phyloP scores from a whole-genome alignment of 192 early-diverging fungal species.

The Podila clonocystis region DNA sequence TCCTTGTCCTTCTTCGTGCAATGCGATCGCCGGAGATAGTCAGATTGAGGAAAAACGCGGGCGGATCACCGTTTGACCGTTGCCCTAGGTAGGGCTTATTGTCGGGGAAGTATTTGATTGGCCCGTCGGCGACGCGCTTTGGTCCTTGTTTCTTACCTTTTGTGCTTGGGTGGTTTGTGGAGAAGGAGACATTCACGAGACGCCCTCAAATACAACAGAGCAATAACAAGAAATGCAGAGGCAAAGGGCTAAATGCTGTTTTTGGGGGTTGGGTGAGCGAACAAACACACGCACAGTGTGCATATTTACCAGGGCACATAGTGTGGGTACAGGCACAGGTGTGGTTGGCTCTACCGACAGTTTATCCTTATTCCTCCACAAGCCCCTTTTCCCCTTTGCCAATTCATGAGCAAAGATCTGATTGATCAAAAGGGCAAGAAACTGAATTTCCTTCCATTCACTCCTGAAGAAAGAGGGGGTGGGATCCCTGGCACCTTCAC shows the following conservation, averaged over 20 bases:
- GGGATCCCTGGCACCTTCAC: too few relatives aligned
- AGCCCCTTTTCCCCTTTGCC: slow-evolving; percentile 1
- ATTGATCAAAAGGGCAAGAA: neutral
- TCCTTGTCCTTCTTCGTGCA: too few relatives aligned
- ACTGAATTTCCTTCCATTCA: too few relatives aligned
- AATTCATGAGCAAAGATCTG: neutral
- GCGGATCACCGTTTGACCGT: neutral
- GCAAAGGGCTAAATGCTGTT: neutral
- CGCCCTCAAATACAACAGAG: too few relatives aligned
- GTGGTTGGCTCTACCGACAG: slow-evolving; percentile 4
- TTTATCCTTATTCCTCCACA: slow-evolving; percentile 16
- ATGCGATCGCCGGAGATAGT: neutral
- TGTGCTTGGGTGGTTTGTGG: slow-evolving; percentile 12
- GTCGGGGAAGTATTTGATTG: slow-evolving; percentile 6
- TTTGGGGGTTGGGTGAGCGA: slow-evolving; percentile 4
- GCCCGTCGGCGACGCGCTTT: slow-evolving; percentile 4
- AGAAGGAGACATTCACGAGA: slow-evolving; percentile 1
- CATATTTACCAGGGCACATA: too few relatives aligned
- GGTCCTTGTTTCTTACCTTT: neutral
- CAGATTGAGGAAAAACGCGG: neutral
- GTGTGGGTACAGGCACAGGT: too few relatives aligned
- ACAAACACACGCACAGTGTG: slow-evolving; percentile 8
- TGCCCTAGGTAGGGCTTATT: neutral
- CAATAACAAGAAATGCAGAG: too few relatives aligned
- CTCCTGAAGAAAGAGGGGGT: too few relatives aligned